Percentiles rank a stretch among this genome's conserved stretches.
Evolutionary conservation across 2,329 filamentous ascomycete genomes (phyloP).

Genomic region (Arthrobotrys musiformis): DNA sequence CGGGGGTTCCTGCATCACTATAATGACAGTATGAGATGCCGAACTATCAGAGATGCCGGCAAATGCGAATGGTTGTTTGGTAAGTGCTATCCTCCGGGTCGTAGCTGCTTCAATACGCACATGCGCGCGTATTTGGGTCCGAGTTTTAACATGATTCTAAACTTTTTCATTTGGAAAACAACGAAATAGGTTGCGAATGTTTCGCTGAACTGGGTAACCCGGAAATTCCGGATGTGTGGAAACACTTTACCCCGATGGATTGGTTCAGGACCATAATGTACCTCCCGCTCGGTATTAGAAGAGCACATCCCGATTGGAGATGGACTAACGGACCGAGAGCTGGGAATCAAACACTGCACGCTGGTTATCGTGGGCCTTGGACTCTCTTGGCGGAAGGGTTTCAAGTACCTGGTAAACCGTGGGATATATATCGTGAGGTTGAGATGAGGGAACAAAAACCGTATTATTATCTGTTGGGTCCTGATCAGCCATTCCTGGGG

Average conservation of each 20-base stretch:
- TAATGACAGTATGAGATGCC: no score
- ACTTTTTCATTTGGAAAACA: not conserved
- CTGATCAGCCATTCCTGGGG: no score
- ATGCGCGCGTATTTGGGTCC: no score
- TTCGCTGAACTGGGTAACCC: not conserved
- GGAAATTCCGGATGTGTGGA: not conserved
- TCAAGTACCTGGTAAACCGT: not conserved
- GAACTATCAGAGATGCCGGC: no score
- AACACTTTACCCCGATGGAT: no score
- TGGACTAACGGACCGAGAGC: not conserved
- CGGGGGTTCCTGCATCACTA: no score
- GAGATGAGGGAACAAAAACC: not conserved
- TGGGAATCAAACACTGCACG: not conserved
- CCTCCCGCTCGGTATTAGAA: no score
- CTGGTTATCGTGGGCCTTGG: not conserved
- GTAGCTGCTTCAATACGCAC: not conserved
- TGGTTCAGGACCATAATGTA: no score
- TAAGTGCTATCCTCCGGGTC: not conserved
- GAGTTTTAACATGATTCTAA: no score
- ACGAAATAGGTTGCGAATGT: not conserved
- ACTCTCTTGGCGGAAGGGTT: no score
- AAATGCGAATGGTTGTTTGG: constrained; percentile 3
- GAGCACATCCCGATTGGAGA: not conserved
- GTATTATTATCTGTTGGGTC: not conserved
- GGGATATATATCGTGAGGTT: not conserved